phyloP scores from a whole-genome alignment of 331 rosid genomes.

The Arachis monticola region DNA sequence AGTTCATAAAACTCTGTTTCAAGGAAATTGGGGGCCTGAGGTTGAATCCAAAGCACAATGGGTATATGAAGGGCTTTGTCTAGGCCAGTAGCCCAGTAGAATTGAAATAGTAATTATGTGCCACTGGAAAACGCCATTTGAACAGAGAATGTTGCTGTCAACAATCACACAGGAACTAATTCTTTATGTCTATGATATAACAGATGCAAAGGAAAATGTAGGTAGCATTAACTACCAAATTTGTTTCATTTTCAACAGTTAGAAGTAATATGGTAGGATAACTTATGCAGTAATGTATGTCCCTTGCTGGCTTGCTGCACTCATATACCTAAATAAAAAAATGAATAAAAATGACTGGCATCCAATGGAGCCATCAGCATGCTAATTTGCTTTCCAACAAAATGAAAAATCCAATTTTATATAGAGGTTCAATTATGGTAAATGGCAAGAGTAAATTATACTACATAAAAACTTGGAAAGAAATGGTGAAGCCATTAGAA shows the following conservation, averaged over 20 bases:
- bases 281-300: background rate
- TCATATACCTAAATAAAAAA: background rate
- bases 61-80: slow-evolving; percentile 23
- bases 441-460: slow-evolving; percentile 21
- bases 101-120: background rate
- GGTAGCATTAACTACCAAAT: slow-evolving; percentile 25
- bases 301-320: background rate
- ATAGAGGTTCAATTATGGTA: background rate
- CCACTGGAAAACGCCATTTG: background rate
- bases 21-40: background rate
- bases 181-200: slow-evolving; percentile 6
- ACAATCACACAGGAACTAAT: slow-evolving; percentile 5
- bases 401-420: slow-evolving; percentile 6
- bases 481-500: background rate
- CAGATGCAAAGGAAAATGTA: slow-evolving; percentile 8
- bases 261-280: slow-evolving; percentile 4
- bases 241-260: slow-evolving; percentile 5
- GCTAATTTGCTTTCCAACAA: slow-evolving; percentile 18
- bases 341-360: slow-evolving; percentile 1
- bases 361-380: slow-evolving; percentile 26
- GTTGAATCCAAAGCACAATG: slow-evolving; percentile 6
- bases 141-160: slow-evolving; percentile 3
- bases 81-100: background rate
- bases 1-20: slow-evolving; percentile 12
- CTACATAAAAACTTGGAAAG: slow-evolving; percentile 13